Base-by-base conservation (phyloP, 2,329 filamentous ascomycete genomes). In the Dactylellina haptotyla region DNA sequence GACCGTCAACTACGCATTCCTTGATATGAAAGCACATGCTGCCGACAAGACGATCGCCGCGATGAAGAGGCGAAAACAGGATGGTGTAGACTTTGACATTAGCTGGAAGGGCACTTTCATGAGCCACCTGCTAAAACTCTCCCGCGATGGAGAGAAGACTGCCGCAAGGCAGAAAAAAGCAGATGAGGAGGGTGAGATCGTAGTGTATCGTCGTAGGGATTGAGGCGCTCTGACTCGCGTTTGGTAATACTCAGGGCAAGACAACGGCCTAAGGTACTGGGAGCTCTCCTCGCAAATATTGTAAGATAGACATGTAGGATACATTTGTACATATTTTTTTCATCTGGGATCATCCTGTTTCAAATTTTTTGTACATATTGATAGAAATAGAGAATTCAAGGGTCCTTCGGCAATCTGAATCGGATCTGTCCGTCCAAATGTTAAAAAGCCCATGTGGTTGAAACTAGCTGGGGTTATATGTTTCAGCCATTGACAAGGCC, bases 1-100 rank as follows among this genome's bases (percentile, higher is more conserved):
- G 69, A 23, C 59, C 8, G 46, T 73, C 39, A 73, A 66, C 28
- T 73, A 73, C 28, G 69, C 69, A 3, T 73, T 73, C 48, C 43
- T 73, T 20, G 61, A 73, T n/a, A 66, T 73, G 69, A 32, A 66
- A 9, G 25, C n/a, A 5, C 39, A 30, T n/a, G 46, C 69, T 14
- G 69, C 69, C 2, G 23, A 30, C 2, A 66, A 62, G 28, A 73
- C 69, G n/a, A 9, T 73, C 4, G 8, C 12, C 9, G 45, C 39
- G n/a, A 73, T 73, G 46, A 59, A 56, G 26, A 73, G 61, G 43
- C 61, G 69, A 23, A 73, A 73, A 46, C 25, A 51, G 39, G 69
- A 73, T 18, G 69, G 69, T 20, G 57, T 73, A n/a, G 69, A 73
- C 1, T 73, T 23, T 20, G 69, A 73, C 45, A 46, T 50, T 16